phyloP scores from a whole-genome alignment of 2,329 filamentous ascomycete genomes.

The Alternaria postmessia region DNA sequence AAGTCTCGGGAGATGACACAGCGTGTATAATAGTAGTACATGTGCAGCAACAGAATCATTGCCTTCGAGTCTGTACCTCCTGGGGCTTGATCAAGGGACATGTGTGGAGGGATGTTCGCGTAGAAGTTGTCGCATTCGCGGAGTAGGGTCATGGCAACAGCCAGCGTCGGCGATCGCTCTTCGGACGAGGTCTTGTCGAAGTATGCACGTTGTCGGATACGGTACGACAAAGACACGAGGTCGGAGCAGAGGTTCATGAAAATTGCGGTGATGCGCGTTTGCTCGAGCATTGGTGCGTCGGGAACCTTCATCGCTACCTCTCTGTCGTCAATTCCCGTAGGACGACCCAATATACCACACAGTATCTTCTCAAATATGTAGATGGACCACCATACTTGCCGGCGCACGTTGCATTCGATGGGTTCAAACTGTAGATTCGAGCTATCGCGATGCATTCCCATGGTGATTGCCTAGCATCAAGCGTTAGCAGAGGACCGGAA shows the following conservation, averaged over 20 bases:
- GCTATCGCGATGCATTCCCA: conserved; percentile 56
- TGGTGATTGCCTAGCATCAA: conserved; percentile 47
- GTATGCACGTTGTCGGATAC: conserved; percentile 33
- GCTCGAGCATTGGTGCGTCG: conserved; percentile 28
- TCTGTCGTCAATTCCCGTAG: conserved; percentile 36
- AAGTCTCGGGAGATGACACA: conserved; percentile 37
- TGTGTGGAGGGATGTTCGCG: conserved; percentile 21
- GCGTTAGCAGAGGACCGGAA: neutral
- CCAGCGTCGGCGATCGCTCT: conserved; percentile 29
- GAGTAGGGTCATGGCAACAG: conserved; percentile 29
- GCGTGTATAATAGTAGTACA: conserved; percentile 35
- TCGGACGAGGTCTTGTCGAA: conserved; percentile 29
- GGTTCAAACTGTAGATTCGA: conserved; percentile 51
- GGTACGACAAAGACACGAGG: conserved; percentile 29
- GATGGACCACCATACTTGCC: conserved; percentile 39
- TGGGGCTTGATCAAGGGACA: conserved; percentile 19
- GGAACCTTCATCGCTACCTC: conserved; percentile 34
- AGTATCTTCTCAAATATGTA: conserved; percentile 38
- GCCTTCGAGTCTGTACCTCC: conserved; percentile 21
- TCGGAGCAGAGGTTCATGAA: conserved; percentile 22
- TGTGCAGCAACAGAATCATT: conserved; percentile 28
- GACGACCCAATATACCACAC: conserved; percentile 37
- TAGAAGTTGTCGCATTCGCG: conserved; percentile 31
- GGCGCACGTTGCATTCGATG: conserved; percentile 36
- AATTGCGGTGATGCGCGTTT: conserved; percentile 24